A percentile compares a stretch with the other conserved stretches of the same genome.
Evolutionary conservation across 176 grass and related monocot species (phyloP).

Genomic region (Melocanna baccifera): DNA sequence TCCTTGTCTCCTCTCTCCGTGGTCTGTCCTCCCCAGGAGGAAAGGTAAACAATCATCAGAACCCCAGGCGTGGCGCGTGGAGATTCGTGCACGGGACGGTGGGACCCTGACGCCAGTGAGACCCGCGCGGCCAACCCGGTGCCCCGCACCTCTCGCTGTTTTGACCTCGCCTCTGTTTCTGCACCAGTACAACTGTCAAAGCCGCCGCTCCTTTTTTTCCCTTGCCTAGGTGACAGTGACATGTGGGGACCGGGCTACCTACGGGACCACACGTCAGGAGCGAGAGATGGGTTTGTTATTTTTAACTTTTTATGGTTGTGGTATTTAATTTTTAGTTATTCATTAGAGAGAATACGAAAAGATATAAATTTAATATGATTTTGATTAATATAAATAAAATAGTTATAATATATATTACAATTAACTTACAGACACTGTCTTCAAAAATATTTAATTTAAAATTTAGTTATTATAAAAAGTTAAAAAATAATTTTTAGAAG

Average conservation of each 20-base stretch:
- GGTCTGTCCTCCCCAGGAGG: not conserved
- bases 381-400: too few relatives aligned
- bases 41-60: slow-evolving; percentile 8
- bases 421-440: too few relatives aligned
- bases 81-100: not conserved
- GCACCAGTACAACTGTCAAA: not conserved
- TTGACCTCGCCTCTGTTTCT: slow-evolving; percentile 15
- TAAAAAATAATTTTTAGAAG: too few relatives aligned
- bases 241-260: not conserved
- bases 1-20: not conserved
- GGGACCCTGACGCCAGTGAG: not conserved
- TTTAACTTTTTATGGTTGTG: too few relatives aligned
- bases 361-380: accelerated
- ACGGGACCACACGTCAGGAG: not conserved
- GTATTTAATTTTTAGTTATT: too few relatives aligned
- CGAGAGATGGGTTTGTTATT: too few relatives aligned
- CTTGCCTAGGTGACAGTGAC: not conserved
- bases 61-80: slow-evolving; percentile 15
- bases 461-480: too few relatives aligned
- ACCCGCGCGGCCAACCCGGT: not conserved
- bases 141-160: not conserved
- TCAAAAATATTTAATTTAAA: too few relatives aligned
- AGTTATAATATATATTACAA: accelerated
- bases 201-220: not conserved
- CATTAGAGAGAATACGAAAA: accelerated